Conservation (phyloP, 768 basidiomycete species). For the Mycena chlorophos region DNA sequence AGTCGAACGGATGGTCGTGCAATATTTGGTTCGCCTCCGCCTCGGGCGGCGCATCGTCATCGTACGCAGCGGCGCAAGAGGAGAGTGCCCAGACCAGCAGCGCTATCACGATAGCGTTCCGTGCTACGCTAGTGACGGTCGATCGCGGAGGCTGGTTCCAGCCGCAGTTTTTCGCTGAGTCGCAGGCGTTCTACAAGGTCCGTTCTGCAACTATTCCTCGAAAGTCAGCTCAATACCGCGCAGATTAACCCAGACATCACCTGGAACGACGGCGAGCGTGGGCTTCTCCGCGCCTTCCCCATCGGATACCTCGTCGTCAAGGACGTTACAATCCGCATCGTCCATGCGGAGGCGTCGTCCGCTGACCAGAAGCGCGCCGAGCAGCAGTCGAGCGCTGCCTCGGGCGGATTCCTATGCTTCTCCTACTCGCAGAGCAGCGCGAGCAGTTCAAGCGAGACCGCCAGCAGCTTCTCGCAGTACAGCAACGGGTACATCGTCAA, state of each 20-base stretch:
- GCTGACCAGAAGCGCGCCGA: not conserved
- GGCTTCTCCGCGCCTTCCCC: constrained; percentile 10
- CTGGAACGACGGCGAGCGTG: constrained; percentile 7
- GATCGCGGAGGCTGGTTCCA: constrained; percentile 27
- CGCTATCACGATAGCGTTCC: constrained; percentile 16
- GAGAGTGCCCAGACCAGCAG: not conserved
- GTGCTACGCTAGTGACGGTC: constrained; percentile 23
- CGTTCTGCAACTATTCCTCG: not conserved
- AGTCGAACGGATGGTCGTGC: not conserved
- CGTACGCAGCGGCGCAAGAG: not conserved
- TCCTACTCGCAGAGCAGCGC: constrained; percentile 11
- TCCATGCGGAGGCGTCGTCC: not conserved
- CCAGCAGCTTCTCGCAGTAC: constrained; percentile 9
- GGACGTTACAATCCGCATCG: constrained; percentile 11
- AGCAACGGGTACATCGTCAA: constrained; percentile 20
- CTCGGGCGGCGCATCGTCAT: not conserved
- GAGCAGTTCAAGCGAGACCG: not conserved
- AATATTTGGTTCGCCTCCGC: constrained; percentile 18
- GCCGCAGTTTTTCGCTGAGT: constrained; percentile 25
- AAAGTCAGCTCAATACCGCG: not conserved
- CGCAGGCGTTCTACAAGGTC: constrained; percentile 20
- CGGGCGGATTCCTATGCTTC: constrained; percentile 20
- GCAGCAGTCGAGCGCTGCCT: not conserved
- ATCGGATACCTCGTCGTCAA: constrained; percentile 15
- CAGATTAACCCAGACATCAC: constrained; percentile 16